Evolutionary conservation across 1,284 basidiomycete species (phyloP).

Genomic region (Apiotrichum sp.): DNA sequence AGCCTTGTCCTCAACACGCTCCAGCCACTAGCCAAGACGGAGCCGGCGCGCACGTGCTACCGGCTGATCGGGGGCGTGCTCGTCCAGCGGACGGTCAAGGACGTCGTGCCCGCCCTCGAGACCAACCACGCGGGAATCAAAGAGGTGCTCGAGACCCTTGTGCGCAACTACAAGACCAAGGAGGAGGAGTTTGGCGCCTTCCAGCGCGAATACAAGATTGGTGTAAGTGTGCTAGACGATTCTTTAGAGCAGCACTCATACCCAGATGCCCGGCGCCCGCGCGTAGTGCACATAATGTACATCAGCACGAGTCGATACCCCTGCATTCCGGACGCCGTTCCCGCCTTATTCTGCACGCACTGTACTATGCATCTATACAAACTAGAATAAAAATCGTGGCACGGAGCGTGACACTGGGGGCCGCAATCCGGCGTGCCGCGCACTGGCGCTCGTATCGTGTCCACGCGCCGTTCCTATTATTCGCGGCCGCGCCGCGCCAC

Average conservation of each 20-base stretch:
- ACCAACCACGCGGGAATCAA: conserved; percentile 82
- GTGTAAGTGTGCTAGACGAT: conserved; percentile 35
- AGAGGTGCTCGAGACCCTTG: conserved; percentile 65
- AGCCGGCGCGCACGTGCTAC: conserved; percentile 91
- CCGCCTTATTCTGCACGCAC: neutral
- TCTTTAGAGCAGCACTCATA: too few species aligned
- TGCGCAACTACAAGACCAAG: conserved; percentile 79
- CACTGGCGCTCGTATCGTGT: too few species aligned
- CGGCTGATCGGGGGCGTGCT: conserved; percentile 92
- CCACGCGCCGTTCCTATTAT: too few species aligned
- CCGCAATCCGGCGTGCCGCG: too few species aligned
- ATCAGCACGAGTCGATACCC: conserved; percentile 6
- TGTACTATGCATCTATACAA: conserved; percentile 8
- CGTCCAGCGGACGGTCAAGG: conserved; percentile 91
- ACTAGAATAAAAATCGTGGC: neutral
- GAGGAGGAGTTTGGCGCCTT: conserved; percentile 78
- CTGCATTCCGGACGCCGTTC: conserved; percentile 8
- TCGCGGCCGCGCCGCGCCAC: too few species aligned
- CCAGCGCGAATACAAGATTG: conserved; percentile 74
- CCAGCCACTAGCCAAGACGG: conserved; percentile 59
- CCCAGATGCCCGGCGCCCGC: conserved; percentile 13
- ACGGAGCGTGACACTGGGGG: too few species aligned
- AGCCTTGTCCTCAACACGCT: conserved; percentile 88
- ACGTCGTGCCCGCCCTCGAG: conserved; percentile 83
- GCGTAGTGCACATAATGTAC: conserved; percentile 2